Evolutionary conservation across 2,329 filamentous ascomycete genomes (phyloP), one percentile per base, ranked within the genome.

Genomic region (Colletotrichum tofieldiae): DNA sequence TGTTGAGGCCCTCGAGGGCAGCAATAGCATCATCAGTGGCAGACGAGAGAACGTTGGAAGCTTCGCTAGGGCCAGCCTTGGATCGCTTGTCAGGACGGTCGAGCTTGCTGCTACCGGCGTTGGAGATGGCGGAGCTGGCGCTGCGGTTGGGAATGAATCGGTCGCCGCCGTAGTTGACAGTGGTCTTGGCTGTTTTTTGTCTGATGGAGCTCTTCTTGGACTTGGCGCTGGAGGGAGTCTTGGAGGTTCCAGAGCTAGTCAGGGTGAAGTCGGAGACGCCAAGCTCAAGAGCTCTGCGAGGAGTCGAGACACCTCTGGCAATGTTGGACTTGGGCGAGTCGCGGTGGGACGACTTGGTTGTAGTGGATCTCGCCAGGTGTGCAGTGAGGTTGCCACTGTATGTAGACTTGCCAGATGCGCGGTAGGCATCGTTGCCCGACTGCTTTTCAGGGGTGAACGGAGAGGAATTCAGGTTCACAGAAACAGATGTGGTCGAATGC

Each of bases 291-390:
- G 87, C 89, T 82, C 93, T 94, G 78, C 94, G 93, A 26, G 96
- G 95, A 54, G 94, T 95, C 71, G 92, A 89, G 68, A 90, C 89
- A 52, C 86, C 85, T 75, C 91, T 91, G 76, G 93, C 94, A 82
- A 98, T 98, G 87, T 98, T 98, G 72, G 95, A 98, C 87, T 98
- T 98, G 81, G 95, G 95, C 2, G 96, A 98, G 81, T 96, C 93
- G 62, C 93, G 93, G 82, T 94, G 92, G 51, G 89, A 86, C 35
- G 88, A 85, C 85, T 92, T 93, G 51, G 88, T 85, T 74, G 91
- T 88, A 73, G 83, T 84, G 2, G 89, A 92, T 79, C 93, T 93
- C 74, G 93, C 88, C 79, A 98, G 93, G 80, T 95, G 93, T 73
- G 93, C 88, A 75, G 94, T 90, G 71, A 97, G 87, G 83, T 95